A percentile compares a stretch with the other conserved stretches of the same genome.
Evolutionary conservation across 2,329 filamentous ascomycete species (phyloP).

Genomic region (Colletotrichum cordylinicola): DNA sequence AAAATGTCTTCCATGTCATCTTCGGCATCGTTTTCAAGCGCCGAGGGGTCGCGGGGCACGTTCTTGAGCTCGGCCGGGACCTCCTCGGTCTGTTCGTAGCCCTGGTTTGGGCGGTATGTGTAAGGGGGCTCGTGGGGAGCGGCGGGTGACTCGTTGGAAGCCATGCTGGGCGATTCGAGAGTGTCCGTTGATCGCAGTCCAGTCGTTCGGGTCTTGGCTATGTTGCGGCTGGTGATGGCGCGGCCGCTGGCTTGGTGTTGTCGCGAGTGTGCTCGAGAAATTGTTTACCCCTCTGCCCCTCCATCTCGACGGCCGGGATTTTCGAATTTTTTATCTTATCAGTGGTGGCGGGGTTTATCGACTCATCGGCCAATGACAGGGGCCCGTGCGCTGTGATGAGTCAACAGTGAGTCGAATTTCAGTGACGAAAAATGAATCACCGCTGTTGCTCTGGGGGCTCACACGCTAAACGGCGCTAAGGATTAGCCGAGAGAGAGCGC

Average conservation of each 20-base stretch:
- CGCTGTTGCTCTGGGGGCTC: neutral
- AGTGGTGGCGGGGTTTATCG: conserved; percentile 5
- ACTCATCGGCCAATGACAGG: neutral
- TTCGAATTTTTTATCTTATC: conserved; percentile 23
- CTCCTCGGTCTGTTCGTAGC: conserved; percentile 44
- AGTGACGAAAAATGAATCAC: neutral
- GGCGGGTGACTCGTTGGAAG: conserved; percentile 35
- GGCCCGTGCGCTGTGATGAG: conserved; percentile 12
- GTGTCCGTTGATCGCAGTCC: neutral
- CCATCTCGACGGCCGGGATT: neutral
- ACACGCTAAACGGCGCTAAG: neutral
- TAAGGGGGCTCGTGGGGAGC: conserved; percentile 52
- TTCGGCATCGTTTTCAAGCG: conserved; percentile 28
- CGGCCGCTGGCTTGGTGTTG: neutral
- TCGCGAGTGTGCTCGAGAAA: neutral
- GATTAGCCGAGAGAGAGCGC: neutral
- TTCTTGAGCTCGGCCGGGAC: conserved; percentile 12
- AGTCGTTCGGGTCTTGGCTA: neutral
- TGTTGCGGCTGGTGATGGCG: neutral
- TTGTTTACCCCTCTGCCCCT: conserved; percentile 10
- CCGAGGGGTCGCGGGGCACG: neutral
- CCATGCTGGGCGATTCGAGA: neutral
- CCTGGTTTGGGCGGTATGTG: conserved; percentile 47
- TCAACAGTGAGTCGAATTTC: neutral
- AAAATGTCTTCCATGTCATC: conserved; percentile 48